Base-by-base conservation (phyloP, 768 basidiomycete genomes). In the Lactarius sp. region DNA sequence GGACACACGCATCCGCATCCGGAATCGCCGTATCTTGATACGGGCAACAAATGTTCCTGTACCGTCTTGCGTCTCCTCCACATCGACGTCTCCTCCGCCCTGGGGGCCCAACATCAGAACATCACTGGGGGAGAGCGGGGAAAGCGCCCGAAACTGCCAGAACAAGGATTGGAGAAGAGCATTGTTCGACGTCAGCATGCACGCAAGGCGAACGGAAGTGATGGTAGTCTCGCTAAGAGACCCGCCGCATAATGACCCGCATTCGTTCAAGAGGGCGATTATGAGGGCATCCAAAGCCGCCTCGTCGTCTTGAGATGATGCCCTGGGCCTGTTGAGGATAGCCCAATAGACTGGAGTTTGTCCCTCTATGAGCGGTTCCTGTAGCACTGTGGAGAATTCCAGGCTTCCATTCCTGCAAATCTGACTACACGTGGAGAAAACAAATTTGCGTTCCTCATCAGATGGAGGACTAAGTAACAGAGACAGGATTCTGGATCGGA, bases 331-430 rank as follows among this genome's bases (percentile, higher is more conserved):
- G 85, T 64, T 66, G 42, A 89, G 74, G 66, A 90, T 83, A 0
- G 83, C 84, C 88, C 89, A 90, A 69, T 89, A 90, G 3, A 90
- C 68, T 0, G 87, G 83, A 0, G 84, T 83, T 68, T 85, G 86
- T 0, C 75, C 77, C 68, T 88, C 88, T 34, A 89, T 82, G 6
- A 76, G 81, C 33, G 73, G 79, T 56, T 88, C 83, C 68, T 88
- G 88, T 1, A 90, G 73, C 10, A 90, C 69, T 0, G 75, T 63
- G 0, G 84, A 77, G 47, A 89, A 73, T 1, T 82, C 78, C 0
- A 89, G 64, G 16, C 73, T 73, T 47, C 83, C 76, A 0, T 76
- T 69, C 13, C 71, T 66, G 68, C 88, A 89, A 0, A 84, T 84
- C 22, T 83, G 82, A 4, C 79, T 77, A 68, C 88, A 90, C 65